Conservation (phyloP, 2,329 filamentous ascomycete genomes). For the Trichoderma semiorbis region DNA sequence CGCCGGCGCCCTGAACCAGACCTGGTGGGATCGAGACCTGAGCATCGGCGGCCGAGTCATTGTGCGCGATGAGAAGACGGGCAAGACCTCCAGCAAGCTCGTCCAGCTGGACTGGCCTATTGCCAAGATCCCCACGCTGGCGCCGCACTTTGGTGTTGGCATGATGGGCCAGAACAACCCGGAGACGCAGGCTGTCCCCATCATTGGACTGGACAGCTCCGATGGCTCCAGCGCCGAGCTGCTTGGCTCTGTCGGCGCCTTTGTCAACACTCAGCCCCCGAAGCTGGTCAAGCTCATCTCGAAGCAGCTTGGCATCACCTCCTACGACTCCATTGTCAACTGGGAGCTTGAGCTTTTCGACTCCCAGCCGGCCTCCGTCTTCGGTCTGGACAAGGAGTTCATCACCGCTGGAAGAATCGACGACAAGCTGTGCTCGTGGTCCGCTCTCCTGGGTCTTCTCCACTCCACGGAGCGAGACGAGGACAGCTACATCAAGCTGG, state of each 20-base stretch:
- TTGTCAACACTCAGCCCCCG: conserved; percentile 79
- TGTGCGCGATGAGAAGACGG: conserved; percentile 66
- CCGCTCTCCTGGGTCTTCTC: conserved; percentile 79
- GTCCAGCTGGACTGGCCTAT: conserved; percentile 95
- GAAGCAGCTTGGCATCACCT: conserved; percentile 66
- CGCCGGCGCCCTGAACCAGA: conserved; percentile 78
- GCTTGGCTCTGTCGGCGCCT: conserved; percentile 65
- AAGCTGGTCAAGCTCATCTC: conserved; percentile 81
- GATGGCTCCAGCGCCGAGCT: conserved; percentile 41
- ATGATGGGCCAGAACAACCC: conserved; percentile 67
- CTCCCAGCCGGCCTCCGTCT: conserved; percentile 75
- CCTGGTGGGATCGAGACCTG: conserved; percentile 97
- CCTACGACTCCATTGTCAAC: conserved; percentile 75
- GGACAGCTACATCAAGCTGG: conserved; percentile 76
- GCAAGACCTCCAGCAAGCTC: conserved; percentile 75
- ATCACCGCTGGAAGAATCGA: conserved; percentile 95
- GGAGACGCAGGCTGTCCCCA: conserved; percentile 92
- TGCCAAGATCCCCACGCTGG: conserved; percentile 85
- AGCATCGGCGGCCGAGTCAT: conserved; percentile 86
- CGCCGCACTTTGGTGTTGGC: conserved; percentile 85
- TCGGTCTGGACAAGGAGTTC: conserved; percentile 85
- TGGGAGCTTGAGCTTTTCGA: conserved; percentile 98
- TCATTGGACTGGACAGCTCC: conserved; percentile 81
- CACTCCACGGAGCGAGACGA: conserved; percentile 50
- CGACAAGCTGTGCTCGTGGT: conserved; percentile 95